A percentile compares a stretch with the other conserved stretches of the same genome.
Evolutionary conservation across 306 rosid genomes (phyloP).

Genomic region (Prinsepia uniflora): DNA sequence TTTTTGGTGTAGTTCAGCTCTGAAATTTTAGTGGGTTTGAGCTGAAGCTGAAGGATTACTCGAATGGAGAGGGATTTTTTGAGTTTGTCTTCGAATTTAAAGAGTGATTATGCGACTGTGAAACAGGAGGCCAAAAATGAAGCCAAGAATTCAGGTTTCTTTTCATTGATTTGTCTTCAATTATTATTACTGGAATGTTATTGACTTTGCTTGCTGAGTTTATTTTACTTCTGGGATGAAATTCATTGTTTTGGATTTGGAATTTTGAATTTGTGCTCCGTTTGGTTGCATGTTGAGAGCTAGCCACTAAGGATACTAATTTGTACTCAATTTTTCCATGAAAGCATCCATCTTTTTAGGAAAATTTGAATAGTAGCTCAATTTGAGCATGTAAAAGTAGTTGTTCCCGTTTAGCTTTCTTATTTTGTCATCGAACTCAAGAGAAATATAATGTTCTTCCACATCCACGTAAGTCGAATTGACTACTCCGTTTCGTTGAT

Average conservation of each 20-base stretch:
- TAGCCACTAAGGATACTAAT: neutral
- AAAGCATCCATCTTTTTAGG: neutral
- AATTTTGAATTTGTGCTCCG: conserved; percentile 1
- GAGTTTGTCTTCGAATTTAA: conserved; percentile 42
- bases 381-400: no score
- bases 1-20: conserved; percentile 1
- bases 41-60: neutral
- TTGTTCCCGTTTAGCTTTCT: no score
- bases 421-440: no score
- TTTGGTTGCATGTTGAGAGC: conserved; percentile 4
- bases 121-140: conserved; percentile 39
- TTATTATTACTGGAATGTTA: neutral
- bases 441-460: no score
- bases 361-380: no score
- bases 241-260: conserved; percentile 9
- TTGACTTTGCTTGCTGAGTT: neutral
- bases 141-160: conserved; percentile 50
- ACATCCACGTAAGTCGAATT: no score
- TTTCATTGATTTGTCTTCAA: neutral
- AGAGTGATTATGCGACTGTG: conserved; percentile 23
- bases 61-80: conserved; percentile 71
- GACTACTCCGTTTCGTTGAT: no score
- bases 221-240: neutral
- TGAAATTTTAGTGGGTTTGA: conserved; percentile 1
- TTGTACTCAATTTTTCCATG: neutral